These are phyloP conservation scores for Mucor circinelloides DNA, from an alignment of 371 early-diverging fungal species.

Conservation along the genomic window DNA sequence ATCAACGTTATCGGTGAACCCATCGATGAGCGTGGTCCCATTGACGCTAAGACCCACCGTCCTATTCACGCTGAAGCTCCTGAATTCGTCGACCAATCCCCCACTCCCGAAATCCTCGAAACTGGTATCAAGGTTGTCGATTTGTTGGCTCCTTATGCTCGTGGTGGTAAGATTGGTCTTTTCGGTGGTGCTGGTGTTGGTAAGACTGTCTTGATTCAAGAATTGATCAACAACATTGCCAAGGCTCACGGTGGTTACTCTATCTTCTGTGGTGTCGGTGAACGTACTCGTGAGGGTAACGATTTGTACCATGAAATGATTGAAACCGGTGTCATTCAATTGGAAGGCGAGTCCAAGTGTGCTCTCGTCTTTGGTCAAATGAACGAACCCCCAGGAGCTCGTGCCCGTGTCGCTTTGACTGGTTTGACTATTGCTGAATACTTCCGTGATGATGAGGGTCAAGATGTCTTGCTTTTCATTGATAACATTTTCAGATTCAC, in stretches of 20 bases:
- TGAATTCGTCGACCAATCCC: constrained; percentile 92
- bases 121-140: constrained; percentile 99
- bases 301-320: constrained; percentile 99
- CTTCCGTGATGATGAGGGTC: constrained; percentile 99
- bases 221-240: constrained; percentile 98
- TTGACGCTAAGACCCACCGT: constrained; percentile 76
- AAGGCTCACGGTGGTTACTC: constrained; percentile 99
- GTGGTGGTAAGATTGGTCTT: constrained; percentile 98
- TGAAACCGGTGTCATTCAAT: constrained; percentile 92
- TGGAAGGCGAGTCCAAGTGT: constrained; percentile 93
- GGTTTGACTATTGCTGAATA: constrained; percentile 98
- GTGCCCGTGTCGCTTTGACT: constrained; percentile 98
- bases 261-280: constrained; percentile 96
- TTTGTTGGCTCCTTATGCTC: constrained; percentile 96
- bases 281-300: constrained; percentile 98
- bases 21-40: constrained; percentile 95
- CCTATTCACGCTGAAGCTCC: constrained; percentile 93
- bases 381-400: constrained; percentile 99
- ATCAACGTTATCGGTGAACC: constrained; percentile 97
- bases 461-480: constrained; percentile 98
- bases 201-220: constrained; percentile 98
- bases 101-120: constrained; percentile 93
- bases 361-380: constrained; percentile 98
- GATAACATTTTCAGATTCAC: constrained; percentile 98
- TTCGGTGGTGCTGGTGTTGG: constrained; percentile 99